Base-by-base conservation (phyloP, 371 early-diverging fungal genomes). In the Homolaphlyctis polyrhiza region DNA sequence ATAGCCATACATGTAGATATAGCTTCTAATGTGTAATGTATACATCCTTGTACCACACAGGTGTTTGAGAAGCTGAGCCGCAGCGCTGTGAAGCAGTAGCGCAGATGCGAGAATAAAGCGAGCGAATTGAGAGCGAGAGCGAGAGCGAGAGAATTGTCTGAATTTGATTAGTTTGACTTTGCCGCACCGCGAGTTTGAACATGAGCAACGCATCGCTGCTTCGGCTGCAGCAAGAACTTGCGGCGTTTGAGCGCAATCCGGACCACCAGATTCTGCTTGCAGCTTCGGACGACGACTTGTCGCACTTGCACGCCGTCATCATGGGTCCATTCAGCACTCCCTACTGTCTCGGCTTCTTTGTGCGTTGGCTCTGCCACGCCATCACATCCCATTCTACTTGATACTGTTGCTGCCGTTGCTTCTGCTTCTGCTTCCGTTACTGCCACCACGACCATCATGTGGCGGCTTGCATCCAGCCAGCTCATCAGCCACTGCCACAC, bases 291-390 rank as follows among this genome's bases (percentile, higher is more conserved):
- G 66, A 69, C 6, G 74, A 84, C 73, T 70, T 84, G 61, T 79
- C 73, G 65, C 81, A 81, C 62, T 73, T 81, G 63, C 79, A 80
- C 63, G 81, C 82, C 35, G 64, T 85, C 65, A 75, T 85, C 62
- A 75, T 73, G 2, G 86, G 86, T 0, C 81, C 83, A 34, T 74
- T 80, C 43, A 64, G 71, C 28, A 80, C 81, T 14, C 80, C 81
- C 55, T 85, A 79, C 58, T 72, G 71, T 27, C 58, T 74, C n/a
- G 73, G 71, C n/a, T 61, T 72, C 63, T 75, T 71, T 69, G 67
- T 67, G 35, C 43, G 62, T 59, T 28, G 28, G 50, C 49, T 27
- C 18, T 32, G 30, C n/a, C 2, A 35, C 13, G 14, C 34, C 68
- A n/a, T 34, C 34, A 18, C 34, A 58, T 36, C 60, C 4, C 14